A percentile compares a stretch with the other conserved stretches of the same genome.
Conservation (phyloP, 1,284 basidiomycete genomes). For the Tylopilus sp. region DNA sequence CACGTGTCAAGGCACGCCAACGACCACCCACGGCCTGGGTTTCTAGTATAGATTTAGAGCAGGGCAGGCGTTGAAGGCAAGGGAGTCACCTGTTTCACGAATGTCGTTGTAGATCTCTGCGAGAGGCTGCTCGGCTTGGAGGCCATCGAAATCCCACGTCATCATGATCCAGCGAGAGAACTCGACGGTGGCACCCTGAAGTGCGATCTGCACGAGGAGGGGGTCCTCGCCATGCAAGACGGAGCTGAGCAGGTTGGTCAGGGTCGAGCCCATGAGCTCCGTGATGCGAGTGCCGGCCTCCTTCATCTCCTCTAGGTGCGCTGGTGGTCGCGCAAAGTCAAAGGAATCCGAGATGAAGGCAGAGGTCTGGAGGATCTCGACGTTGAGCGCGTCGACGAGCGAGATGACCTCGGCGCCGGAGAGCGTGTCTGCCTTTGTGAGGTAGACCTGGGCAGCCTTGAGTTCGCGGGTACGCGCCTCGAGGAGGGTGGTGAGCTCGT, state of each 20-base stretch:
- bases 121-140: slow-evolving; percentile 54
- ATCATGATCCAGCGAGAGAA: slow-evolving; percentile 58
- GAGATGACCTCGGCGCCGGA: slow-evolving; percentile 60
- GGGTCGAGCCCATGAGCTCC: slow-evolving; percentile 50
- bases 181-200: slow-evolving; percentile 59
- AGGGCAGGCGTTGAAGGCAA: not conserved
- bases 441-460: slow-evolving; percentile 56
- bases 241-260: slow-evolving; percentile 48
- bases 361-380: slow-evolving; percentile 61
- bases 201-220: slow-evolving; percentile 61
- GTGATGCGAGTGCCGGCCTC: slow-evolving; percentile 44
- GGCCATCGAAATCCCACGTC: slow-evolving; percentile 62
- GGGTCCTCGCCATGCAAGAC: slow-evolving; percentile 54
- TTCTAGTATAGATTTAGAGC: slow-evolving; percentile 45
- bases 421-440: slow-evolving; percentile 57
- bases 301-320: slow-evolving; percentile 42
- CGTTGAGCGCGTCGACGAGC: slow-evolving; percentile 58
- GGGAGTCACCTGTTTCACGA: slow-evolving; percentile 52
- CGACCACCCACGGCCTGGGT: slow-evolving; percentile 61
- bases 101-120: slow-evolving; percentile 59
- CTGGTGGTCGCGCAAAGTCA: slow-evolving; percentile 42
- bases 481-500: slow-evolving; percentile 51
- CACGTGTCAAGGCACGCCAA: slow-evolving; percentile 64
- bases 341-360: slow-evolving; percentile 60
- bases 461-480: slow-evolving; percentile 56